phyloP scores from a whole-genome alignment of 768 basidiomycete species.

The Amanita muscaria region DNA sequence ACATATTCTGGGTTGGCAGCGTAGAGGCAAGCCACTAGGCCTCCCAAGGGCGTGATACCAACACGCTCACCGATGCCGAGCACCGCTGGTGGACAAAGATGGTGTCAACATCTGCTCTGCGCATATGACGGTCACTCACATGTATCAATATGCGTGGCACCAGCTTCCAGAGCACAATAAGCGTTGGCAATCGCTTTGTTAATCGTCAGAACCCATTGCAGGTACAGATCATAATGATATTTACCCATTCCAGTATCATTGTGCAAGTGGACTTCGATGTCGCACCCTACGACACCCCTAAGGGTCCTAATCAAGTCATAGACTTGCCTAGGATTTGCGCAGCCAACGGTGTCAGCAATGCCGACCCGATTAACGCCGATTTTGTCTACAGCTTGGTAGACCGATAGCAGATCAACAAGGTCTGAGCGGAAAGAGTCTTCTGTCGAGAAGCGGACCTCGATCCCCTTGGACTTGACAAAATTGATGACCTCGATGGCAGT shows the following conservation, averaged over 20 bases:
- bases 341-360: constrained; percentile 98
- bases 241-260: constrained; percentile 96
- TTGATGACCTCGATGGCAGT: constrained; percentile 98
- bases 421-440: constrained; percentile 99
- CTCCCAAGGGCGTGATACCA: constrained; percentile 96
- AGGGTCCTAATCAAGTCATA: constrained; percentile 97
- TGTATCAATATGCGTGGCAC: constrained; percentile 98
- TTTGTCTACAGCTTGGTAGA: constrained; percentile 99
- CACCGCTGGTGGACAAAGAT: constrained; percentile 45
- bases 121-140: constrained; percentile 39
- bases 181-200: constrained; percentile 89
- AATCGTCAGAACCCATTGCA: not conserved
- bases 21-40: constrained; percentile 92
- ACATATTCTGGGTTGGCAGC: constrained; percentile 98
- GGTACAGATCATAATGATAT: constrained; percentile 11
- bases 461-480: constrained; percentile 98
- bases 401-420: constrained; percentile 94
- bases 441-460: constrained; percentile 98
- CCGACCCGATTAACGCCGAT: constrained; percentile 98
- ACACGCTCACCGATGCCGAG: constrained; percentile 99
- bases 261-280: constrained; percentile 97
- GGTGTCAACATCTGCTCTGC: constrained; percentile 4
- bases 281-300: constrained; percentile 91
- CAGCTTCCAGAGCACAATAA: constrained; percentile 95
- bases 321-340: constrained; percentile 96